Evolutionary conservation across 108 stramenopile species (phyloP), one percentile per base, ranked within the genome.

Genomic region (Schizochytrium sp.): DNA sequence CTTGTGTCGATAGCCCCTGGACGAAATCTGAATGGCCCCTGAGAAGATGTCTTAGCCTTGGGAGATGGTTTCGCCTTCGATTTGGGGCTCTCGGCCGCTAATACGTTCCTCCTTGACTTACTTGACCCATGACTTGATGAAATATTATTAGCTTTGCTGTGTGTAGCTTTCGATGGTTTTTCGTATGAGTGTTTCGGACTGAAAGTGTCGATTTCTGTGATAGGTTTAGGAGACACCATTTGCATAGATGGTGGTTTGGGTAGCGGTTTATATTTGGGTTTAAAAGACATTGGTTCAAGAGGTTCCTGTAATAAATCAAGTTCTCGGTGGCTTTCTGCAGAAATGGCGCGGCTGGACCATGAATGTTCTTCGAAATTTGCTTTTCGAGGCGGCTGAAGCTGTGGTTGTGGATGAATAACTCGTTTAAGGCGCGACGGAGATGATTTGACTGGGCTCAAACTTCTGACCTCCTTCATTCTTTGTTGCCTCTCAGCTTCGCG

Each of bases 181-280:
- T 2, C 59, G 17, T 60, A 17, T 17, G 28, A 17, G 59, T 60
- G 1, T 17, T 60, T 60, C 28, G 17, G 59, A 60, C 28, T 28
- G 28, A 28, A 28, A 28, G 28, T 28, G 28, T 28, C 28, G 28
- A n/a, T 2, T 60, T 60, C 59, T n/a, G 17, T 60, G 19, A n/a
- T 60, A 17, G 59, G 28, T 17, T 60, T 60, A n/a, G 17, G 10
- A 38, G 40, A 38, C 10, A 38, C 44, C 64, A 5, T 38, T 7
- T 44, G 28, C 64, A 69, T 69, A 7, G 64, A 38, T 44, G 64
- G 64, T 44, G 64, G 64, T 38, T 69, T 69, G 19, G 64, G 64
- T 13, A 69, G 28, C 8, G 64, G 7, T 15, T 2, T 69, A 44
- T 69, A 69, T 44, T 69, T 69, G 7, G 64, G 2, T 69, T 69